phyloP scores from a whole-genome alignment of 116 monocot species.

The Zostera marina region DNA sequence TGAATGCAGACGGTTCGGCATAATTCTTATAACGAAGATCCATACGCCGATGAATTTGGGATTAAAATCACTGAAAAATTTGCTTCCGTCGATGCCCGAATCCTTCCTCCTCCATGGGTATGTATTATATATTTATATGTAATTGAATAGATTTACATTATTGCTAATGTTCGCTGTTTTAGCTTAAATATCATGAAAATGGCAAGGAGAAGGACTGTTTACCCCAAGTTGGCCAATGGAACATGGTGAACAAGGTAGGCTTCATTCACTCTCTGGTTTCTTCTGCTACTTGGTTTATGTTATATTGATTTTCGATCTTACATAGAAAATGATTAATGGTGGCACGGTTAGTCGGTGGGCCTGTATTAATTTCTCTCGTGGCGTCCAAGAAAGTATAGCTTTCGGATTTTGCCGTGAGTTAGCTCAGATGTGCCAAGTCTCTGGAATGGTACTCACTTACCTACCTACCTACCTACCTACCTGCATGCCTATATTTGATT shows the following conservation, averaged over 20 bases:
- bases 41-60: conserved; percentile 59
- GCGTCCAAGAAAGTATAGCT: conserved; percentile 33
- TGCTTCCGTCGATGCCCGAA: conserved; percentile 48
- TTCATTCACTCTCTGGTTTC: neutral
- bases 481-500: too few species aligned
- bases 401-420: conserved; percentile 36
- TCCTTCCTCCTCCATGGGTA: conserved; percentile 73
- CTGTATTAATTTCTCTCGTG: conserved; percentile 46
- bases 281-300: neutral
- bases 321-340: conserved; percentile 57
- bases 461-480: too few species aligned
- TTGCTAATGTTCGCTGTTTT: neutral
- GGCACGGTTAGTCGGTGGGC: conserved; percentile 33
- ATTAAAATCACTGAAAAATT: conserved; percentile 47
- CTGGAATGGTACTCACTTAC: conserved; percentile 36
- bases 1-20: conserved; percentile 52
- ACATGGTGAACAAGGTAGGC: conserved; percentile 65
- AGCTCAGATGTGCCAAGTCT: conserved; percentile 42
- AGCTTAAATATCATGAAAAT: conserved; percentile 64
- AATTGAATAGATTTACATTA: neutral
- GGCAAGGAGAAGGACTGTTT: conserved; percentile 48
- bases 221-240: conserved; percentile 62
- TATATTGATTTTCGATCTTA: neutral
- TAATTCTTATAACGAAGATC: conserved; percentile 42
- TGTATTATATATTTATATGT: too few species aligned